Evolutionary conservation across 2,329 filamentous ascomycete species (phyloP), one percentile per base, ranked within the genome.

Genomic region (Pseudogymnoascus sp.): DNA sequence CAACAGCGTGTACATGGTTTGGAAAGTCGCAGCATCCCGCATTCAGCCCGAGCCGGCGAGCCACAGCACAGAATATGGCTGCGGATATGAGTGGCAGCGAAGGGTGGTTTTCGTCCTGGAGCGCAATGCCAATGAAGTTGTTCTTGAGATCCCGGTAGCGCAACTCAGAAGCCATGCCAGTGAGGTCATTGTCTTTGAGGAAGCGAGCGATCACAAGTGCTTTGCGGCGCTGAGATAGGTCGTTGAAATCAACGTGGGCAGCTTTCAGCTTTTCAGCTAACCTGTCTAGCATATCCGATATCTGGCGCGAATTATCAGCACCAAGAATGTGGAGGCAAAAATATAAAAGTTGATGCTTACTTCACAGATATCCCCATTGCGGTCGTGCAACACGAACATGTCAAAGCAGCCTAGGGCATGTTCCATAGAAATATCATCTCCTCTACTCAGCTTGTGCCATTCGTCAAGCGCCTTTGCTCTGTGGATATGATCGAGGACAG

Each of bases 31-130:
- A 93, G 60, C 89, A 91, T 34, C 85, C 83, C 0, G 92, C 90
- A 66, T 87, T 81, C 54, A 99, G 74, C 1, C 88, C 89, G 11
- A 97, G 71, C 37, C 88, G 81, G 60, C 83, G 80, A 0, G 91
- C 92, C 14, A 97, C 73, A 62, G 85, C 86, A 69, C 89, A 94
- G 74, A 88, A 99, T 64, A 97, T 96, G 63, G 87, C 88, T 61
- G 88, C 88, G 1, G 91, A 94, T 64, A 97, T 88, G 58, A 97
- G 80, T 1, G 93, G 94, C 7, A 97, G 79, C 1, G 91, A 93
- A 28, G 89, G 86, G 68, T 96, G 91, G 0, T 82, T 80, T 6
- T 82, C 75, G 58, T 89, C 85, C 35, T 84, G 85, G 43, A 97
- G 77, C 3, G 89, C 90, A 64, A 95, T 79, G 8, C 91, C 91